Evolutionary conservation across 164 flowering plant species (phyloP), one percentile per base, ranked within the genome.

Genomic region (Vitis rotundifolia): DNA sequence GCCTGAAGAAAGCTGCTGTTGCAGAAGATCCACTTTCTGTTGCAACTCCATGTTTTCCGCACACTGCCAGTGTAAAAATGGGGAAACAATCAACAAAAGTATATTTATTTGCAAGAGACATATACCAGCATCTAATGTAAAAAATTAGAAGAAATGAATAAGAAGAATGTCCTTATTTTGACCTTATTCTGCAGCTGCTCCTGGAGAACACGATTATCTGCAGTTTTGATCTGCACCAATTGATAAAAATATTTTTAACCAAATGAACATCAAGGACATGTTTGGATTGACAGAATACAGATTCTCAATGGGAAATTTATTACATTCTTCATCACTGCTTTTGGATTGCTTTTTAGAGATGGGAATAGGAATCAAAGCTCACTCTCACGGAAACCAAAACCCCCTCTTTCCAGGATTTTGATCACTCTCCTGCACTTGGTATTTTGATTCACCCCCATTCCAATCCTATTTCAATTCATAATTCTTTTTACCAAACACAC

Each of bases 171-270:
- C 44, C 44, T 37, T 62, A 22, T 9, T 29, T 29, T 54, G 8
- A 96, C 99, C 97, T 93, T 96, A 64, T 87, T 83, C 71, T 89
- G 91, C 71, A 96, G 79, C 62, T 96, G 97, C 63, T 96, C 97
- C 74, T 96, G 98, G 59, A 96, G 92, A 14, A 96, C 75, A 49
- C 97, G 94, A 61, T 93, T 96, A 73, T 96, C 99, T 52, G 99
- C 99, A 55, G 97, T 79, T 76, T 87, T 93, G 59, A 96, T 82
- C 99, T 96, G 92, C 84, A 83, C 71, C 56, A 63, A 65, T 19
- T 53, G 28, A 16, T 18, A 26, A 62, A 60, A 64, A 37, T 37
- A 22, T 9, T 11, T 19, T 49, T 19, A 16, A 11, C 1, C 15
- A 54, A 16, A 22, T 59, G 48, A 63, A 37, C 44, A 37, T 37